phyloP scores from a whole-genome alignment of 2,329 filamentous ascomycete species.

The Beauveria australis region DNA sequence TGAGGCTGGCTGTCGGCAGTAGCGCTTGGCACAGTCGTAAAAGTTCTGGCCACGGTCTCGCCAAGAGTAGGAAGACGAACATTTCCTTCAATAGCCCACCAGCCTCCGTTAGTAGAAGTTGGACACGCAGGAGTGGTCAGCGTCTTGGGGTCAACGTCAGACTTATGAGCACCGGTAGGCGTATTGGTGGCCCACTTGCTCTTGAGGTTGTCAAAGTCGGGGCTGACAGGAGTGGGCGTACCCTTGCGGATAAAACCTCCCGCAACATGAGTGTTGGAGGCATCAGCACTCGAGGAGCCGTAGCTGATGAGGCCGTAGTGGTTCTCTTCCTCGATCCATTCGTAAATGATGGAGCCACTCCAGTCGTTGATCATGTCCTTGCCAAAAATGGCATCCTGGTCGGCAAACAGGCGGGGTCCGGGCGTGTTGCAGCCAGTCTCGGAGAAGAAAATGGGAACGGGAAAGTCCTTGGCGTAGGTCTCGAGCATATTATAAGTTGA shows the following conservation, averaged over 20 bases:
- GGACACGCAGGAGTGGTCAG: constrained; percentile 63
- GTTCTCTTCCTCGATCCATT: constrained; percentile 83
- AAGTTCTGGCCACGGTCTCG: constrained; percentile 32
- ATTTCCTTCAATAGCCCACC: constrained; percentile 73
- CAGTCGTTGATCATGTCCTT: constrained; percentile 58
- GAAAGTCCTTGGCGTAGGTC: constrained; percentile 58
- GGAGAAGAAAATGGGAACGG: constrained; percentile 82
- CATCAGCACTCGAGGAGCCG: constrained; percentile 47
- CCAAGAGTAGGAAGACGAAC: constrained; percentile 63
- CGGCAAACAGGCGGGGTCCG: constrained; percentile 54
- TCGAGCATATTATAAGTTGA: constrained; percentile 67
- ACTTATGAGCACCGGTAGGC: constrained; percentile 59
- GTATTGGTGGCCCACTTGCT: constrained; percentile 65
- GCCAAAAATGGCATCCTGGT: constrained; percentile 72
- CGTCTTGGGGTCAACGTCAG: constrained; percentile 54
- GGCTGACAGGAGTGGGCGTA: constrained; percentile 61
- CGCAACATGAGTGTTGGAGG: constrained; percentile 44
- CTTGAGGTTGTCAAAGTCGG: constrained; percentile 73
- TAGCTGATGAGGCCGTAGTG: constrained; percentile 77
- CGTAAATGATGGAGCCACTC: constrained; percentile 79
- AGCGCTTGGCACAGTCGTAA: constrained; percentile 14
- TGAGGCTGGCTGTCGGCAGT: constrained; percentile 13
- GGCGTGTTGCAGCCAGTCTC: constrained; percentile 76
- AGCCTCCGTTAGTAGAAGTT: constrained; percentile 56
- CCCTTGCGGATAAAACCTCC: constrained; percentile 65